Evolutionary conservation across 2,329 filamentous ascomycete species (phyloP), one percentile per base, ranked within the genome.

Genomic region (Cercospora sojina): DNA sequence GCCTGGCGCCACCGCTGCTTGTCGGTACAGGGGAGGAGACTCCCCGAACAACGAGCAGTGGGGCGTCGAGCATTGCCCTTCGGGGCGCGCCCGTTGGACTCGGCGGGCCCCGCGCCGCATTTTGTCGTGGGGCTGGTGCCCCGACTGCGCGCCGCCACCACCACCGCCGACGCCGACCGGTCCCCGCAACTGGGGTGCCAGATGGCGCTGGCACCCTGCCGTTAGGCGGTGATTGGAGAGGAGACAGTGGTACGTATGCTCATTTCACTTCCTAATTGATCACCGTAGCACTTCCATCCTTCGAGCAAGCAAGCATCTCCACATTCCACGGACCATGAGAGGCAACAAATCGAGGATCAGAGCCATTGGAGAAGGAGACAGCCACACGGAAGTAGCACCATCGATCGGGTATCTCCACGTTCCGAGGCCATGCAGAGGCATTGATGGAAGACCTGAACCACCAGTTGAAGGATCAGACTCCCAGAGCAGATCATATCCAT

Each of bases 251-350:
- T 47, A 23, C 5, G 41, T 20, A 47, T 12, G 3, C 41, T 23
- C n/a, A 20, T 20, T 31, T 23, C 59, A 51, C 43, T 55, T 27
- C 5, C 1, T 7, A 9, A 5, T 55, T 13, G 3, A 55, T 55
- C 25, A 51, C 41, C n/a, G 13, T 60, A 61, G 43, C 51, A 55
- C 23, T 27, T 16, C 23, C 49, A 53, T 25, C 43, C 16, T 23
- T 51, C 41, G 43, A 35, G 59, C 23, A 31, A 61, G 59, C 59
- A 61, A 61, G 59, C 59, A 61, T 32, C 25, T 51, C 29, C 51
- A 29, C 27, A 16, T 27, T n/a, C 51, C 51, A n/a, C 7, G 6
- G 51, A 9, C 51, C 13, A n/a, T 27, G 6, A 18, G 51, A 27
- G 20, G 51, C 27, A 31, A 23, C 27, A 10, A 9, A 27, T 16